Evolutionary conservation across 257 asterid species (phyloP), one percentile per base, ranked within the genome.

Genomic region (Nicotiana benthamiana): DNA sequence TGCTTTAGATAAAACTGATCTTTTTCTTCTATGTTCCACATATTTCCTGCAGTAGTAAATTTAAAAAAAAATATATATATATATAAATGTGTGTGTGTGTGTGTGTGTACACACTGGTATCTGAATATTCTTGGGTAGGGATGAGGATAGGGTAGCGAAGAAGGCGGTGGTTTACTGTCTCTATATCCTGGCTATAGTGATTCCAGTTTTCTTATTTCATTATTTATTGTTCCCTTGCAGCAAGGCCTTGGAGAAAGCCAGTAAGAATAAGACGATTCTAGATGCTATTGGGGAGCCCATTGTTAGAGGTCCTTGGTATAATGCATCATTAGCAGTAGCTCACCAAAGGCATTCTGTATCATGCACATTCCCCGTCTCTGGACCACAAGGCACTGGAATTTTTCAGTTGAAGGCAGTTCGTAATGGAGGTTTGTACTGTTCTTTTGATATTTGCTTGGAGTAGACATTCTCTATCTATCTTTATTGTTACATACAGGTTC

Each of bases 281-380:
- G 92, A 90, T 81, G 94, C 97, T 76, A 89, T 96, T 53, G 99
- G 98, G 9, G 97, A 92, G 88, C 99, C 98, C 54, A 88, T 96
- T 82, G 93, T 81, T 59, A 89, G 95, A 85, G 99, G 99, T 30
- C 99, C 99, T 53, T 96, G 98, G 99, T 94, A 96, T 80, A 94
- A 96, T 80, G 98, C 99, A 66, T 92, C 99, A 15, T 93, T 96
- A 85, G 98, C 97, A 9, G 92, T 91, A 75, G 96, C 97, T 80
- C 99, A 94, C 88, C 84, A 89, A 80, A 94, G 99, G 68, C 93
- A 88, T 30, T 94, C 98, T 48, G 96, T 89, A 30, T 94, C 99
- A 1, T 93, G 99, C 89, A 85, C 99, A 22, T 94, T 96, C 84
- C 99, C 99, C 26, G 97, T 94, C 75, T 87, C 96, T 68, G 99